Evolutionary conservation across 2,329 filamentous ascomycete species (phyloP).

Genomic region (Aspergillus fructus): DNA sequence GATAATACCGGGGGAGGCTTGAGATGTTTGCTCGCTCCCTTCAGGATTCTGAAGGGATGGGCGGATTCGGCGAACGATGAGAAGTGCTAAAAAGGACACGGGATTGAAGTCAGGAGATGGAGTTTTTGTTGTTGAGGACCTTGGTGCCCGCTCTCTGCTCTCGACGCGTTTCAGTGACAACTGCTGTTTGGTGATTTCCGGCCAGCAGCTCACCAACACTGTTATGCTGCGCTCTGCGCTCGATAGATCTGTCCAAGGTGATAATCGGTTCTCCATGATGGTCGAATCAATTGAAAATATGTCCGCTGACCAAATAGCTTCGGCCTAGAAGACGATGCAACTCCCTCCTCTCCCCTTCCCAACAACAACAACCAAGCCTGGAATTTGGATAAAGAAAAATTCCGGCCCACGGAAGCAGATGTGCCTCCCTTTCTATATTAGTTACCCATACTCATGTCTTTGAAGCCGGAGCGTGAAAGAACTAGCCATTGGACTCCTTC

Average conservation of each 20-base stretch:
- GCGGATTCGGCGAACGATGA: not conserved
- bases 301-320: not conserved
- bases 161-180: not conserved
- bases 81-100: not conserved
- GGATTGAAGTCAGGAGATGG: not conserved
- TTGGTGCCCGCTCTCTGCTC: not conserved
- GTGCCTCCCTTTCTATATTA: too few species aligned
- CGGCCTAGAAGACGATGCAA: too few species aligned
- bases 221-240: not conserved
- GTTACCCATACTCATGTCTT: too few species aligned
- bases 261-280: not conserved
- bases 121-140: constrained; percentile 2
- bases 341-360: not conserved
- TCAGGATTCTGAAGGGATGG: not conserved
- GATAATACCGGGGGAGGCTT: too few species aligned
- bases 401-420: too few species aligned
- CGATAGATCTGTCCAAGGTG: not conserved
- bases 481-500: too few species aligned
- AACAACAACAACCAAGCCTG: not conserved
- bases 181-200: not conserved
- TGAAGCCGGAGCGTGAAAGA: too few species aligned
- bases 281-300: not conserved
- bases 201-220: not conserved
- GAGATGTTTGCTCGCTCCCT: not conserved
- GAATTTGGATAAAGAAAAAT: too few species aligned